Base-by-base conservation (phyloP, 257 asterid species). In the Salvia rosmarinus region DNA sequence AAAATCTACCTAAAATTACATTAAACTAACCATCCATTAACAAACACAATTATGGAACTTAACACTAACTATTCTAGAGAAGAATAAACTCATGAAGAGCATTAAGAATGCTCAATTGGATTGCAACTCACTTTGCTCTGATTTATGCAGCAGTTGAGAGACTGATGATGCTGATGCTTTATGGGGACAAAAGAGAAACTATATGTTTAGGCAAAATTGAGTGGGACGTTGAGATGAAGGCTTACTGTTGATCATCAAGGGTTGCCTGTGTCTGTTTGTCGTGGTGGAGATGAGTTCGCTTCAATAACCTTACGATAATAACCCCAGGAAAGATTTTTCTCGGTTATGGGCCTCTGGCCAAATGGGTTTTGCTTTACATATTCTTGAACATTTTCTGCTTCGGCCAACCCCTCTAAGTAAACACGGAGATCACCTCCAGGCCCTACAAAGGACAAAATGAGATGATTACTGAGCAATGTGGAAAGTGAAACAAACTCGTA, bases 271-370 rank as follows among this genome's bases (percentile, higher is more conserved):
- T 57, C 67, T 47, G 77, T 64, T 39, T 55, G 6, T 14, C 75
- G 72, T 7, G 80, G 86, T 7, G 86, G 90, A 6, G 85, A 70
- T 28, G 83, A n/a, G 68, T 71, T 64, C 4, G 87, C 89, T 72
- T 69, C 80, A 20, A 90, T 84, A 75, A 92, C 97, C 67, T 72
- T 79, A 12, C 52, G 85, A 78, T 90, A 92, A 83, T 64, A 90
- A 39, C 88, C 77, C 98, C 98, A 90, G 5, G 92, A 87, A 73
- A 82, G 52, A 58, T 88, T 82, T 37, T 64, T 85, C 34, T 90
- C 93, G 0, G 89, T 90, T 66, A 92, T 92, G 58, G 96, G 79
- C 70, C 87, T 81, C 72, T 92, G 91, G 17, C 98, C 98, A 50
- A 87, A 84, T 1, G 93, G 95, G 70, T 90, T 85, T 75, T 83